Evolutionary conservation across 2,329 filamentous ascomycete species (phyloP), one percentile per base, ranked within the genome.

Genomic region (Esteya vermicola): DNA sequence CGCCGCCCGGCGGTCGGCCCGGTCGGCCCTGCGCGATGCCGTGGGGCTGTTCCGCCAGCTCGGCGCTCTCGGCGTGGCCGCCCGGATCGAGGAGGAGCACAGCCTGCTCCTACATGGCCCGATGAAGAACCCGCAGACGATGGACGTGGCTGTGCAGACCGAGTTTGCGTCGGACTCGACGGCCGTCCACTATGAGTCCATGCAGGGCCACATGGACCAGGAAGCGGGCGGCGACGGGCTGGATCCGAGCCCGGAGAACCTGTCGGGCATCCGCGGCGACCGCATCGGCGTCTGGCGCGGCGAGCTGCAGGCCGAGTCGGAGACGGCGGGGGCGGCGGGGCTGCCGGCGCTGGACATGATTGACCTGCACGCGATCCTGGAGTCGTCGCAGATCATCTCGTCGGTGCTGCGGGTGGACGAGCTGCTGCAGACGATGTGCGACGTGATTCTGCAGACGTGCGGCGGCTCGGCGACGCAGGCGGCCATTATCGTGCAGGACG

Each of bases 281-380:
- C 65, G 71, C 28, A 72, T 77, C 53, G 71, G 70, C 32, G 71
- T 69, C n/a, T 79, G 75, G 75, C 65, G 73, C 48, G 72, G 72
- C 14, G 69, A 71, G 10, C 75, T 74, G 59, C 61, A 68, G 35
- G 67, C 68, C 6, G 73, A 75, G 46, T 64, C 70, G 18, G 45
- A 47, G 5, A 18, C n/a, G n/a, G n/a, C 35, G 1, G 47, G 43
- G 2, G 72, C 70, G 3, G 72, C 65, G 27, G 77, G 78, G 10
- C 65, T 86, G 43, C 80, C 81, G 31, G 77, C 81, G 22, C 68
- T 89, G 39, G 83, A 89, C 59, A 86, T 89, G 78, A 78, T 89
- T 52, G 83, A 88, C 55, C 58, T 88, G 45, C 78, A 83, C 32
- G 80, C 79, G 20, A 88, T 89, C 43, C 64, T 89, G 13, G 77